These are phyloP conservation scores for Boletellus dicymbophilus DNA, from an alignment of 1,284 basidiomycete species.

Conservation along the genomic window DNA sequence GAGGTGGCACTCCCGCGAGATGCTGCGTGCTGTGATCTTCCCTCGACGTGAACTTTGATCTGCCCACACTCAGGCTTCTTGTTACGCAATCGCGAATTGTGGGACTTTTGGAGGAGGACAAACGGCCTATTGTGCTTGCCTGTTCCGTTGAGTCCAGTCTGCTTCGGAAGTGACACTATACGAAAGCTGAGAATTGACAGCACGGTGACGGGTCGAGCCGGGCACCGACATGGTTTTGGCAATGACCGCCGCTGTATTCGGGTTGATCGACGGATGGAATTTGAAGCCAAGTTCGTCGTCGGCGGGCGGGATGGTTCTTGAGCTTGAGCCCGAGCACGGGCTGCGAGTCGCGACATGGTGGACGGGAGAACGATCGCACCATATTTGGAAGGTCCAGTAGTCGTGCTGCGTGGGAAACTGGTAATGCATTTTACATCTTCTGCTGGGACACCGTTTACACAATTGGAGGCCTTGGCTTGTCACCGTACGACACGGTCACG, in stretches of 20 bases:
- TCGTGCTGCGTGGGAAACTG: conserved; percentile 23
- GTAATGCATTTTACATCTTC: neutral
- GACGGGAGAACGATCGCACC: conserved; percentile 12
- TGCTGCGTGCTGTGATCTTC: neutral
- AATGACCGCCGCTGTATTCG: conserved; percentile 16
- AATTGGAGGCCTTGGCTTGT: too few relatives aligned
- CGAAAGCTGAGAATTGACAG: neutral
- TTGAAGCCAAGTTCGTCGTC: conserved; percentile 27
- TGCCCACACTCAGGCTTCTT: conserved; percentile 19
- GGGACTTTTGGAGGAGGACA: neutral
- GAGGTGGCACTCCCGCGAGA: conserved; percentile 3
- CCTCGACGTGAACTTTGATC: conserved; percentile 5
- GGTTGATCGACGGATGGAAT: conserved; percentile 22
- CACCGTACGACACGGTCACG: too few relatives aligned
- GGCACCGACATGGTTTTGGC: conserved; percentile 10
- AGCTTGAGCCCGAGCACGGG: conserved; percentile 1
- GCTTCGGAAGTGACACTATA: conserved; percentile 10
- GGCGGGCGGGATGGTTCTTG: conserved; percentile 12
- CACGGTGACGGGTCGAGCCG: neutral
- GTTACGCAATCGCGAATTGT: conserved; percentile 7
- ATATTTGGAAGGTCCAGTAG: conserved; percentile 36
- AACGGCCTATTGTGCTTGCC: too few relatives aligned
- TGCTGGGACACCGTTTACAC: too few relatives aligned
- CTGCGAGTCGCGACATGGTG: neutral
- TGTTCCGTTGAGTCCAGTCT: neutral